phyloP scores from a whole-genome alignment of 2,329 filamentous ascomycete genomes.

The Colletotrichum sp. region DNA sequence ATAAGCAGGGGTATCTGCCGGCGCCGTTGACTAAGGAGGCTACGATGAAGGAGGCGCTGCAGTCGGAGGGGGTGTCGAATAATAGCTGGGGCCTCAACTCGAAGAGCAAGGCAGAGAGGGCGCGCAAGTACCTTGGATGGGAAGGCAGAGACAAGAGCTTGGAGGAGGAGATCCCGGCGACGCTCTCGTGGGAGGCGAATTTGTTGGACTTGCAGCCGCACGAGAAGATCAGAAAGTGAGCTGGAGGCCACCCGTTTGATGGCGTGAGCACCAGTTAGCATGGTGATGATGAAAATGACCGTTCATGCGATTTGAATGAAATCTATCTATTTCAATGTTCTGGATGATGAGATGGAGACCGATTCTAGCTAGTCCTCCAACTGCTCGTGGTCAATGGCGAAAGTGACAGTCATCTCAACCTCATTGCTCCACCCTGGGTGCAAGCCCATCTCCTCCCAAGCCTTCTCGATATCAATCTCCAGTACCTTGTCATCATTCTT shows the following conservation, averaged over 20 bases:
- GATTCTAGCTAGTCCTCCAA: neutral
- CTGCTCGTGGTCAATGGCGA: constrained; percentile 39
- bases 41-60: constrained; percentile 30
- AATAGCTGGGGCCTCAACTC: constrained; percentile 45
- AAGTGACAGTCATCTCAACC: constrained; percentile 69
- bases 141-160: constrained; percentile 38
- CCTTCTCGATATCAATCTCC: constrained; percentile 76
- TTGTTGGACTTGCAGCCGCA: constrained; percentile 36
- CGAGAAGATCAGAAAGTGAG: constrained; percentile 17
- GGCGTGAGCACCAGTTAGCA: neutral
- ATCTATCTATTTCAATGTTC: neutral
- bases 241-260: neutral
- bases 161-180: constrained; percentile 41
- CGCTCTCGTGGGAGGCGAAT: constrained; percentile 43
- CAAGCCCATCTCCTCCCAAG: constrained; percentile 78
- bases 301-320: neutral
- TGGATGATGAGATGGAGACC: neutral
- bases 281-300: neutral
- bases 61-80: constrained; percentile 27
- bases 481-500: constrained; percentile 63
- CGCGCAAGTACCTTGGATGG: constrained; percentile 53
- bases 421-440: constrained; percentile 82
- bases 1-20: constrained; percentile 38
- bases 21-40: constrained; percentile 31
- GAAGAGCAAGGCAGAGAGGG: constrained; percentile 45